Evolutionary conservation across 2,329 filamentous ascomycete genomes (phyloP), one percentile per base, ranked within the genome.

Genomic region (Dactylellina sp.): DNA sequence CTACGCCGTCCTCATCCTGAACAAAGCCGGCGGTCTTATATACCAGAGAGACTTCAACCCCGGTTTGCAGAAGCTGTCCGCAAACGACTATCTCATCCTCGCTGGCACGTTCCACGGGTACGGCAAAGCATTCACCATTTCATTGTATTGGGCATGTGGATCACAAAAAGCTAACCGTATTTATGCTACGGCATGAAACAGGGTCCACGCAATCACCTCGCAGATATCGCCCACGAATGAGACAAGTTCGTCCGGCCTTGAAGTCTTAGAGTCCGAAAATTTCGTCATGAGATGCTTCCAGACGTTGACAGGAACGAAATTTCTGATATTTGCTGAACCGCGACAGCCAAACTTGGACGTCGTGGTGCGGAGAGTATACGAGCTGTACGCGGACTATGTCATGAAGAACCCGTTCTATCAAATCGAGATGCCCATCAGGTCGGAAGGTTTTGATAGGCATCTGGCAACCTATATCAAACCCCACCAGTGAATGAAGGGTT

Each of bases 321-420:
- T 99, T 81, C 83, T 99, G 40, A 85, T 99, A 62, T 97, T 99
- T 81, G 97, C 95, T 63, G 95, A 98, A 82, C 89, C 89, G 14
- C 88, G 92, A 76, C 93, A 96, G 83, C 87, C 89, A 53, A 96
- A 96, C 79, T 89, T 96, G 40, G 95, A 98, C 78, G 85, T 88
- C 11, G 90, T 94, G 47, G 89, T 97, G 78, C 86, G 88, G 80
- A 90, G 88, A 81, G 89, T 97, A 78, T 98, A 99, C 81, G 95
- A 98, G 81, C 83, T 98, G 59, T 99, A 98, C 83, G 87, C 92
- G 56, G 95, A 99, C 82, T 98, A 92, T 81, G 95, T 99, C 78
- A 98, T 97, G 92, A 99, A 98, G 85, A 99, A 99, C 81, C 95
- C 95, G 0, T 99, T 99, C 80, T 98, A 98, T 83, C 93, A 95